Evolutionary conservation across 441 rosid species (phyloP), one percentile per base, ranked within the genome.

Genomic region (Aquilaria agallochum): DNA sequence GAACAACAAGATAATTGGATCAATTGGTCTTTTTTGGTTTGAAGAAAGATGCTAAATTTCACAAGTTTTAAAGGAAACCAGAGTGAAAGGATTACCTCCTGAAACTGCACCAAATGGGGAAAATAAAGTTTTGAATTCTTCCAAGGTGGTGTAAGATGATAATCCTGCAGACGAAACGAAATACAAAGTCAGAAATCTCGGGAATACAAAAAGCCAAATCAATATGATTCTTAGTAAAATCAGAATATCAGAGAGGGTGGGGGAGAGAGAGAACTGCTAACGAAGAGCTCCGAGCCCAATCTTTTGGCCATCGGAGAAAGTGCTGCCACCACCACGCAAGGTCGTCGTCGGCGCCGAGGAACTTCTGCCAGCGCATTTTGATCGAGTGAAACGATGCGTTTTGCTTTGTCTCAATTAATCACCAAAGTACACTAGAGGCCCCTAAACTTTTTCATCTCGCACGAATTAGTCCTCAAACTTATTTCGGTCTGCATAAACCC

Each of bases 61-160:
- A 5, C 15, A 53, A 55, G 13, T 7, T 40, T 10, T 2, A 40
- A 40, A 40, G 45, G 0, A 40, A 40, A 20, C 27, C 27, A 20
- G 27, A 20, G 27, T 4, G 7, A 7, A 40, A 40, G 59, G 42
- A 42, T 52, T 55, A 82, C 96, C 94, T 72, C 82, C 76, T 36
- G 27, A 74, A 59, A 90, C 80, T 45, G 66, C 76, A 40, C 95
- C 95, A 62, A 82, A 90, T 3, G 68, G 86, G 1, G 90, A 75
- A 72, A 87, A 90, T 63, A 83, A 56, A 13, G 59, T 60, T 60
- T 71, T 67, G 11, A 87, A 60, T 15, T 76, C 75, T 33, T 78
- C 71, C 54, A 62, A 75, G 30, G 86, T 83, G 15, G 80, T 71
- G 80, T 82, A 85, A 36, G 53, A 72, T 9, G 89, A 87, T 58